A percentile compares a stretch with the other conserved stretches of the same genome.
These are phyloP conservation scores for Neurospora crassa DNA, from an alignment of 2,329 filamentous ascomycete species.

Conservation along the genomic window DNA sequence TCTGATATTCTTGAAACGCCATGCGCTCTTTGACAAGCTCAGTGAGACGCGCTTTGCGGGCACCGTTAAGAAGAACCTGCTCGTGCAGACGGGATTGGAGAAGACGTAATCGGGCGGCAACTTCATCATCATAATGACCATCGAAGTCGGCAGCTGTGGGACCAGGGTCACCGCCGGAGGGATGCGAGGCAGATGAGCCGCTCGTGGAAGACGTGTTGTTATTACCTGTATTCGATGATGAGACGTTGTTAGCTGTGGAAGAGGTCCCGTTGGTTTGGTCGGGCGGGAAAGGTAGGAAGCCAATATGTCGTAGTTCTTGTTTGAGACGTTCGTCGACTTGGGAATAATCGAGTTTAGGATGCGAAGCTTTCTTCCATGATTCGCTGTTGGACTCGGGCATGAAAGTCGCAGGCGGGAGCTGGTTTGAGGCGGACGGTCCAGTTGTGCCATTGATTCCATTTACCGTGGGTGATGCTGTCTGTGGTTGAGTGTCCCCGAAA, in stretches of 20 bases:
- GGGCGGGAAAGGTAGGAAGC: conserved; percentile 55
- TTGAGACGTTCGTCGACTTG: conserved; percentile 86
- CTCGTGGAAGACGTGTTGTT: background rate
- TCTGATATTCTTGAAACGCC: conserved; percentile 93
- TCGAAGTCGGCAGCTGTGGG: conserved; percentile 61
- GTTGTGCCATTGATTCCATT: conserved; percentile 26
- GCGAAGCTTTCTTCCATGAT: conserved; percentile 68
- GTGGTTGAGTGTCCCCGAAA: conserved; percentile 9
- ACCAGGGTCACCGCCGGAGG: conserved; percentile 7
- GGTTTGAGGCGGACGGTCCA: background rate
- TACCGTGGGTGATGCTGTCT: conserved; percentile 6
- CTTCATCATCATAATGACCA: conserved; percentile 85
- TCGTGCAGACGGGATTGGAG: conserved; percentile 76
- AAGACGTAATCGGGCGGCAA: conserved; percentile 78
- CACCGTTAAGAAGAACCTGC: conserved; percentile 79
- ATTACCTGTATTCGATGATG: background rate
- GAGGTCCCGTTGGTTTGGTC: conserved; percentile 11
- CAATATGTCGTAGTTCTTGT: conserved; percentile 83
- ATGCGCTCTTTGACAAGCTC: conserved; percentile 87
- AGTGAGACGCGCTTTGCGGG: conserved; percentile 75
- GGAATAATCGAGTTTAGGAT: conserved; percentile 70
- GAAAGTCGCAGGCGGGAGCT: conserved; percentile 59
- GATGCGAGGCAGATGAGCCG: background rate
- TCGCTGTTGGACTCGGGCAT: conserved; percentile 71
- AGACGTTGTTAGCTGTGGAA: background rate